Conservation (phyloP, 371 early-diverging fungal species). For the Agmasoma carcini region DNA sequence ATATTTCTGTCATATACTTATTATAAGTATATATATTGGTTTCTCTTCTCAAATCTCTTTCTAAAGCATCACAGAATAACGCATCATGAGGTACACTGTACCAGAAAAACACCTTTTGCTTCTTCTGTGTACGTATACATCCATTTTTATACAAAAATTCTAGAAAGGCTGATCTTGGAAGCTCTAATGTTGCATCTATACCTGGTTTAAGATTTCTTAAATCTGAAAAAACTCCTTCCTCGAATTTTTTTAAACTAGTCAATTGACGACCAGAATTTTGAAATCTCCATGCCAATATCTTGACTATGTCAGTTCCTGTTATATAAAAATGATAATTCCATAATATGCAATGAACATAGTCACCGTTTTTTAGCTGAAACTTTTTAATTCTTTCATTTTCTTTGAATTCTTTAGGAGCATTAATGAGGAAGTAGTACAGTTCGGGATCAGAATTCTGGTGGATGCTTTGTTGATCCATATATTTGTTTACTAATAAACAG, state of each 20-base stretch:
- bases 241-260: constrained; percentile 81
- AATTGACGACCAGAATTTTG: constrained; percentile 71
- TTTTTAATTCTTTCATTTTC: constrained; percentile 54
- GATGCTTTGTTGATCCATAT: constrained; percentile 43
- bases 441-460: constrained; percentile 51
- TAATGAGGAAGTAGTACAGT: constrained; percentile 52
- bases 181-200: constrained; percentile 79
- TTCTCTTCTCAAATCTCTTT: constrained; percentile 89
- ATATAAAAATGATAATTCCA: constrained; percentile 55
- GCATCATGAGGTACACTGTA: constrained; percentile 86
- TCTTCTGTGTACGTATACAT: constrained; percentile 96
- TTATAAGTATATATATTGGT: constrained; percentile 51
- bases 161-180: constrained; percentile 78
- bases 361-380: constrained; percentile 55
- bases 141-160: constrained; percentile 88
- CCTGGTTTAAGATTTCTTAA: constrained; percentile 90
- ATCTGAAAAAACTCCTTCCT: constrained; percentile 92
- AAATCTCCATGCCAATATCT: constrained; percentile 77
- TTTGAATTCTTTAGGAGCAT: constrained; percentile 54
- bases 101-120: constrained; percentile 95
- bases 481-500: constrained; percentile 11
- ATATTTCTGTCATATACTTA: constrained; percentile 43
- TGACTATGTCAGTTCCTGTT: constrained; percentile 90
- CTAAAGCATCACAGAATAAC: constrained; percentile 84
- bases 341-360: constrained; percentile 54